phyloP scores from a whole-genome alignment of 2,329 filamentous ascomycete species.

The Sporothrix inflata region DNA sequence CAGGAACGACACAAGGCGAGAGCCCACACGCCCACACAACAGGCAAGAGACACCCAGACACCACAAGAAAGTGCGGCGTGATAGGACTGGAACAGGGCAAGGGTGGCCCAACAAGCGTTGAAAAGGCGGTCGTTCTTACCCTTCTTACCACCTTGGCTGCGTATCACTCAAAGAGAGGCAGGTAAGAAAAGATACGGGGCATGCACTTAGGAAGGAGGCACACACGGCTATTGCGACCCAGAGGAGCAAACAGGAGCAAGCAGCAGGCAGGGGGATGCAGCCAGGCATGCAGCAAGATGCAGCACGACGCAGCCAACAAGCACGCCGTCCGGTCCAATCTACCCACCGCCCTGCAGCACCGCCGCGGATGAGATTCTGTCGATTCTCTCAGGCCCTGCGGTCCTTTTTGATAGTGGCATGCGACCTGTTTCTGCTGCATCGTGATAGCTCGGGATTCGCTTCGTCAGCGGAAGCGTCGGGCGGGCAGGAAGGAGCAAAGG shows the following conservation, averaged over 20 bases:
- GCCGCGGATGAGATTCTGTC: not conserved
- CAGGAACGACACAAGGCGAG: constrained; percentile 23
- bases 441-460: constrained; percentile 2
- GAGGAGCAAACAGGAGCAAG: not conserved
- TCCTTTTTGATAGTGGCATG: not conserved
- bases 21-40: not conserved
- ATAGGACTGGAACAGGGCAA: not conserved
- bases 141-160: not conserved
- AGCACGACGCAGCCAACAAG: constrained; percentile 11
- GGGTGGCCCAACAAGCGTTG: not conserved
- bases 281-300: constrained; percentile 7
- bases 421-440: constrained; percentile 3
- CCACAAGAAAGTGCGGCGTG: constrained; percentile 9
- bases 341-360: not conserved
- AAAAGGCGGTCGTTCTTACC: constrained; percentile 5
- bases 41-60: not conserved
- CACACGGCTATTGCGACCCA: too few species aligned
- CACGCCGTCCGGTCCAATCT: not conserved
- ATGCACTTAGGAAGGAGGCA: not conserved
- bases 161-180: constrained; percentile 4
- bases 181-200: not conserved
- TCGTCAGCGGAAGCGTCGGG: constrained; percentile 26
- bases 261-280: constrained; percentile 12
- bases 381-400: not conserved
- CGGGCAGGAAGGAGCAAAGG: constrained; percentile 11